These are phyloP conservation scores for Saccharomycopsis babjevae DNA, from an alignment of 805 yeast genomes.

Conservation along the genomic window DNA sequence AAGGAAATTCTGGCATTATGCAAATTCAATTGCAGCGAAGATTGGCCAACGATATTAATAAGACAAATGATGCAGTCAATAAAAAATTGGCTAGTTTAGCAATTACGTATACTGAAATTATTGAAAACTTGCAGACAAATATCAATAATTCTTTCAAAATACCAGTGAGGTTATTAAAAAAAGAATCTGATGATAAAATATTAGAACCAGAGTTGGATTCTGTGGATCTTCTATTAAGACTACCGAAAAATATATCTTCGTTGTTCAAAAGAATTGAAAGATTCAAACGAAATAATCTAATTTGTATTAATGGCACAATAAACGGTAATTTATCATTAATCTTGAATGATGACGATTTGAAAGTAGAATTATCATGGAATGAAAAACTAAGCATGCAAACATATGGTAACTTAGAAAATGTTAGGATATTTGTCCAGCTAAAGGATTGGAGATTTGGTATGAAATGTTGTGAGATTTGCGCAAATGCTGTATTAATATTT, in stretches of 20 bases:
- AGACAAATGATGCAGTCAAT: constrained; percentile 16
- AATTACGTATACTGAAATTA: constrained; percentile 41
- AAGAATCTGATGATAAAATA: constrained; percentile 40
- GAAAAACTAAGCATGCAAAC: constrained; percentile 36
- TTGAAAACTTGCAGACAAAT: constrained; percentile 25
- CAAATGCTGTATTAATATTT: constrained; percentile 49
- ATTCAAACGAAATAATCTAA: constrained; percentile 35
- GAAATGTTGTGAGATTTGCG: constrained; percentile 49
- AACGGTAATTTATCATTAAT: constrained; percentile 42
- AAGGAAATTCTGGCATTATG: constrained; percentile 40
- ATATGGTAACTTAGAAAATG: constrained; percentile 16
- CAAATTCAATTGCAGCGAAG: constrained; percentile 40
- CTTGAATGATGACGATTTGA: constrained; percentile 41
- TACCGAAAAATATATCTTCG: constrained; percentile 38
- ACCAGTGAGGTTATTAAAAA: constrained; percentile 55
- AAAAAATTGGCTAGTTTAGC: constrained; percentile 44
- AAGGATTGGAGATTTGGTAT: constrained; percentile 64
- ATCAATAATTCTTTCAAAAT: constrained; percentile 59
- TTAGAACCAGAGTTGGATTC: constrained; percentile 54
- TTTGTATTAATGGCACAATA: constrained; percentile 41
- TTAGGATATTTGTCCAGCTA: constrained; percentile 36
- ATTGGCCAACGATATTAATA: constrained; percentile 23
- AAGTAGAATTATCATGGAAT: constrained; percentile 51
- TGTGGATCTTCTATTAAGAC: constrained; percentile 43
- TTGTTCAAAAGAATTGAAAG: constrained; percentile 57